A percentile compares a stretch with the other conserved stretches of the same genome.
phyloP scores from a whole-genome alignment of 306 rosid genomes.

The Ceratonia siliqua region DNA sequence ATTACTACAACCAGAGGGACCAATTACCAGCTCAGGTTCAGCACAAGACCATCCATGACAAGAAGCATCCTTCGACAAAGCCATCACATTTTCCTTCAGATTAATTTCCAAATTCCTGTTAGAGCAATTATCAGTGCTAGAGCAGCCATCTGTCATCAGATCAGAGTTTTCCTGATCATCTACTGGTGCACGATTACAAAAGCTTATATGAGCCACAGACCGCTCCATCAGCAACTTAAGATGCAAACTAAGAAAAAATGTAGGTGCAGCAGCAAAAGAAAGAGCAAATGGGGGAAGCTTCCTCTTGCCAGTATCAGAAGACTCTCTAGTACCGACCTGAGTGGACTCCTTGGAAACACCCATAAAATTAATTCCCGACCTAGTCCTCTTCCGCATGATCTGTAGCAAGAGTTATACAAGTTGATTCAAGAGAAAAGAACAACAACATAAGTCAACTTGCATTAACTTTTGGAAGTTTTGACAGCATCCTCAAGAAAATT shows the following conservation, averaged over 20 bases:
- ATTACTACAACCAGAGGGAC: slow-evolving; percentile 40
- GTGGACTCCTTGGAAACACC: slow-evolving; percentile 56
- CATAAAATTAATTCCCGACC: slow-evolving; percentile 63
- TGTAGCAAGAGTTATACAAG: slow-evolving; percentile 37
- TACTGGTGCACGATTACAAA: slow-evolving; percentile 44
- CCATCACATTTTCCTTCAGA: slow-evolving; percentile 38
- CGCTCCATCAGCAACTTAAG: slow-evolving; percentile 77
- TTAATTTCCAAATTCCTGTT: slow-evolving; percentile 39
- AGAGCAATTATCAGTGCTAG: slow-evolving; percentile 39
- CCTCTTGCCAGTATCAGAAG: slow-evolving; percentile 45
- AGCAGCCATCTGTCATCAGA: slow-evolving; percentile 41
- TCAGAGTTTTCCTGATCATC: slow-evolving; percentile 48
- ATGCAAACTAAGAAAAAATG: slow-evolving; percentile 81
- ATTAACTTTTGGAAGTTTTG: slow-evolving; percentile 17
- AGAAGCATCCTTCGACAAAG: slow-evolving; percentile 36
- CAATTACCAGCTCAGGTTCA: slow-evolving; percentile 36
- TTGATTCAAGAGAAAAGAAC: slow-evolving; percentile 35
- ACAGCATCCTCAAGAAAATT: not conserved
- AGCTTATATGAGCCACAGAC: slow-evolving; percentile 51
- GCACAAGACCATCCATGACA: slow-evolving; percentile 45
- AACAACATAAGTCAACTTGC: not conserved
- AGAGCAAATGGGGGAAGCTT: slow-evolving; percentile 74
- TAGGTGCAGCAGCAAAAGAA: slow-evolving; percentile 81
- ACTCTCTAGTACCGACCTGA: slow-evolving; percentile 38
- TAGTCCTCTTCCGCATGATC: slow-evolving; percentile 55